These are phyloP conservation scores for Leptomonas pyrrhocoris DNA, from an alignment of 208 protist genomes.

Conservation along the genomic window DNA sequence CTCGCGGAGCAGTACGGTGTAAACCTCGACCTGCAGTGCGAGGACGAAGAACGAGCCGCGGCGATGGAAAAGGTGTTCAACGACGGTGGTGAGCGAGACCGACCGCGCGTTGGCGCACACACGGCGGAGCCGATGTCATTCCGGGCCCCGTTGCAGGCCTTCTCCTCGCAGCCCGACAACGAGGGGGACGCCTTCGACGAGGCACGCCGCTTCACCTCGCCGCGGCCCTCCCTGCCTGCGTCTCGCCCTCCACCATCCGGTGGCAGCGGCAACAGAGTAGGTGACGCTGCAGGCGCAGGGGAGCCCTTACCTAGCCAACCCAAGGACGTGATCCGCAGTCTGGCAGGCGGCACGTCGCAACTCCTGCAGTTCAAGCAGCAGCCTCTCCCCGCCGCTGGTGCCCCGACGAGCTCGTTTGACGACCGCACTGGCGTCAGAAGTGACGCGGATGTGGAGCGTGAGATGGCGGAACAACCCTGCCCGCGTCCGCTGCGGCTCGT, in stretches of 20 bases:
- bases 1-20: constrained; percentile 79
- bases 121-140: too few species aligned
- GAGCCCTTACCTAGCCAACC: neutral
- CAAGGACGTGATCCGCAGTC: constrained; percentile 1
- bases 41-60: constrained; percentile 17
- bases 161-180: neutral
- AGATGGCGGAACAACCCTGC: constrained; percentile 77
- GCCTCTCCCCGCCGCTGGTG: neutral
- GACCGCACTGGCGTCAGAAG: neutral
- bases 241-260: neutral
- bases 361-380: constrained; percentile 31
- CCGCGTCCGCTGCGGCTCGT: constrained; percentile 83
- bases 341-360: constrained; percentile 4
- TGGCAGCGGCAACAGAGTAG: neutral
- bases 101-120: neutral
- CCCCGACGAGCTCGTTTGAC: neutral
- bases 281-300: neutral
- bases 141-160: neutral
- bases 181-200: neutral
- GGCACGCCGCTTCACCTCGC: constrained; percentile 3
- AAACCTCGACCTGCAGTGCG: constrained; percentile 29
- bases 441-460: constrained; percentile 52
- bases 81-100: constrained; percentile 11
- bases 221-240: neutral
- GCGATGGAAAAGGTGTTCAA: neutral